Base-by-base conservation (phyloP, 108 stramenopile genomes). In the Nitzschia sp. region DNA sequence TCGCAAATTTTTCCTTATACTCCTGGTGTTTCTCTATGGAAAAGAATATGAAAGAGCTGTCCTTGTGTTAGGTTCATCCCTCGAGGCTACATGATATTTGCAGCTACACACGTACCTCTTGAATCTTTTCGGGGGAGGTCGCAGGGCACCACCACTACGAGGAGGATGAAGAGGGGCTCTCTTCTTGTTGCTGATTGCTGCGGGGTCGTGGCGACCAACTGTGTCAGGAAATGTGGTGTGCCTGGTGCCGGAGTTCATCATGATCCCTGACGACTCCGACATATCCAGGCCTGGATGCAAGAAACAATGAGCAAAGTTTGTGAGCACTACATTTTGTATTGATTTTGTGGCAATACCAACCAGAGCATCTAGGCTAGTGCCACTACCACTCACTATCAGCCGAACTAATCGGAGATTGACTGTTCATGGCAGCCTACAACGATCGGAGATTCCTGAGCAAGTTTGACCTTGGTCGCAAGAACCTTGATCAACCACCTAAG, bases 31-130 rank as follows among this genome's bases (percentile, higher is more conserved):
- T 82, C 57, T 69, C 73, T 57, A 72, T 75, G 57, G 77, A 75
- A 42, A 82, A 82, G 46, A 82, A 82, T 29, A 82, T 82, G 46
- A 75, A 82, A 6, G 80, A 76, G 20, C 75, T 76, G 20, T 12
- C 12, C 2, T 58, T 3, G 34, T n/a, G 38, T 17, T 51, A 60
- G 42, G 6, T 20, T 6, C 8, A 20, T 24, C 50, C 21, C 15
- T 10, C 22, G 19, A 3, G 3, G 29, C 29, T 3, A 34, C 29
- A 25, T 51, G 10, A 29, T 26, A 2, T 26, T 14, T 51, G 8
- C 26, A 29, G 19, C 15, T 20, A 39, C 1, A 55, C 9, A 37
- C 67, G 17, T 41, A 76, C 75, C 75, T 76, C 34, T 76, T 76
- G 57, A 76, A 76, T 14, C 75, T 44, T 39, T 76, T 76, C 29